phyloP scores from a whole-genome alignment of 1,284 basidiomycete genomes.

The Malassezia dermatis region DNA sequence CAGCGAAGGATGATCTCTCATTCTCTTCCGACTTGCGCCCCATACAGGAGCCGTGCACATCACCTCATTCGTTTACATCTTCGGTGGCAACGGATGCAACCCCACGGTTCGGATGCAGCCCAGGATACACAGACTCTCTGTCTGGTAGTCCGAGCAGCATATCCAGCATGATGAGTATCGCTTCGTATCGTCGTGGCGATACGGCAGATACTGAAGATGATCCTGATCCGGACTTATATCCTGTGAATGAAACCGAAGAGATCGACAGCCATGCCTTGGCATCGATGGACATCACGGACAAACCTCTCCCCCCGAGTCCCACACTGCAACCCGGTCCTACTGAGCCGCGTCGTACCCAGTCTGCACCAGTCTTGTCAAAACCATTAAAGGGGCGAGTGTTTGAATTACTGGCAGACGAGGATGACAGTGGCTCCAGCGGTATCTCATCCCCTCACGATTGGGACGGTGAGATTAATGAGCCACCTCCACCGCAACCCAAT shows the following conservation, averaged over 20 bases:
- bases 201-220: slow-evolving; percentile 43
- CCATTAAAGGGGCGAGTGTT: slow-evolving; percentile 35
- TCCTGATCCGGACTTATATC: slow-evolving; percentile 31
- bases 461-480: slow-evolving; percentile 28
- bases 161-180: slow-evolving; percentile 31
- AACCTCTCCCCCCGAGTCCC: not conserved
- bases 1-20: not conserved
- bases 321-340: not conserved
- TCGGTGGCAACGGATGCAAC: not conserved
- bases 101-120: slow-evolving; percentile 8
- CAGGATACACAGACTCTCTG: slow-evolving; percentile 13
- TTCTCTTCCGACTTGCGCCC: not conserved
- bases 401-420: slow-evolving; percentile 37
- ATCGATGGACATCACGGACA: slow-evolving; percentile 26
- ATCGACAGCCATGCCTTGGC: slow-evolving; percentile 26
- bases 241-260: slow-evolving; percentile 37
- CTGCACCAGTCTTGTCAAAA: slow-evolving; percentile 1
- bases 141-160: slow-evolving; percentile 33
- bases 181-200: slow-evolving; percentile 27
- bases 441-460: slow-evolving; percentile 15
- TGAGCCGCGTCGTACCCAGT: not conserved
- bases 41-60: not conserved
- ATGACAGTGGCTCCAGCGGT: slow-evolving; percentile 22
- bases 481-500: slow-evolving; percentile 23
- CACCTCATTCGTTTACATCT: not conserved